Evolutionary conservation across 2,329 filamentous ascomycete species (phyloP).

Genomic region (Botryotinia calthae): DNA sequence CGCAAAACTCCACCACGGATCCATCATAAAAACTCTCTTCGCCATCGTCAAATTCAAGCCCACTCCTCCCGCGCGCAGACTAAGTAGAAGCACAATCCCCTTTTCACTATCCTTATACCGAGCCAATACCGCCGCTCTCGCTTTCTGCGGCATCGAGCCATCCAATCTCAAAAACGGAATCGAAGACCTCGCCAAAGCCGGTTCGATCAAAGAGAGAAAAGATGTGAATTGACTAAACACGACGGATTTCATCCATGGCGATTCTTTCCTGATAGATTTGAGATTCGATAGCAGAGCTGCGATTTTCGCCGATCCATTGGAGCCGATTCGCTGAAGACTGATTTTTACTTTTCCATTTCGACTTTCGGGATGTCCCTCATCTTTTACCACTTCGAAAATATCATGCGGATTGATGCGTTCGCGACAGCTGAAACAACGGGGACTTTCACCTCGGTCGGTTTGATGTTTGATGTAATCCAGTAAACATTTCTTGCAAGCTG

Average conservation of each 20-base stretch:
- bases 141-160: conserved; percentile 83
- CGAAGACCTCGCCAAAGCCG: conserved; percentile 67
- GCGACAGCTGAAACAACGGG: conserved; percentile 88
- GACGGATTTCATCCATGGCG: conserved; percentile 77
- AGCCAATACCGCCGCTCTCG: conserved; percentile 71
- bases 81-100: conserved; percentile 77
- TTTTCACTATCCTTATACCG: conserved; percentile 64
- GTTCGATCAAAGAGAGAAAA: conserved; percentile 87
- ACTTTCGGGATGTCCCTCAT: conserved; percentile 59
- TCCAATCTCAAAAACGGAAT: conserved; percentile 86
- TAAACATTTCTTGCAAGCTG: conserved; percentile 91
- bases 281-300: conserved; percentile 75
- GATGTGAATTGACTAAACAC: conserved; percentile 98
- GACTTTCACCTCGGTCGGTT: conserved; percentile 68
- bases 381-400: conserved; percentile 85
- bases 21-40: conserved; percentile 95
- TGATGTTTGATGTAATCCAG: conserved; percentile 87
- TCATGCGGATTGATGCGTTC: conserved; percentile 78
- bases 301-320: conserved; percentile 83
- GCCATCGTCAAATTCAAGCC: conserved; percentile 90
- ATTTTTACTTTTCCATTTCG: conserved; percentile 51
- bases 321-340: conserved; percentile 58
- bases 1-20: conserved; percentile 98
- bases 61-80: conserved; percentile 85
- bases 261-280: conserved; percentile 61